Evolutionary conservation across 2,329 filamentous ascomycete genomes (phyloP), one percentile per base, ranked within the genome.

Genomic region (Monilinia fructigena): DNA sequence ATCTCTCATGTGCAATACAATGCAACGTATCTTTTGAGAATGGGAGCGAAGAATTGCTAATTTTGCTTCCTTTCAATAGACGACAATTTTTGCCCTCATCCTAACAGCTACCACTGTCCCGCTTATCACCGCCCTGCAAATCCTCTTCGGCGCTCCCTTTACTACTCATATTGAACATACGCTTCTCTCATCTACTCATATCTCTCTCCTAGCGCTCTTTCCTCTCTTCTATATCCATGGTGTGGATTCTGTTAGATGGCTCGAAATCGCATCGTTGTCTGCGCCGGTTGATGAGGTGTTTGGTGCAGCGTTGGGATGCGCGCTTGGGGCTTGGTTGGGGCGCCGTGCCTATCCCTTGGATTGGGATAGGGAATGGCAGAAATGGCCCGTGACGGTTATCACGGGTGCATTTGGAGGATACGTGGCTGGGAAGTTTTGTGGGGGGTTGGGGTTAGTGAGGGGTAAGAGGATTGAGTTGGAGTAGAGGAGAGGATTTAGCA

Each of bases 341-440:
- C 4, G 95, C 95, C 10, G 87, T 98, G 63, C 95, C 96, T 0
- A 98, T 99, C 72, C 95, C 2, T 81, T 99, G 71, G 95, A 99
- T 77, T 98, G 94, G 94, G 95, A 99, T 77, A 88, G 95, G n/a
- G 93, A 96, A 73, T 99, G 95, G 95, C 95, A 99, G 85, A 91
- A 89, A 77, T 99, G 94, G 91, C 95, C 95, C 0, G 89, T 98
- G 58, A 99, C 95, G 0, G 90, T 99, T 67, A 79, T 98, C 5
- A 87, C 86, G 2, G 95, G 95, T 3, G 83, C 90, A 23, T 98
- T 96, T 78, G 79, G 86, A 7, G 95, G 95, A 1, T 93, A 91
- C 77, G 82, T 86, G 1, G 71, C 91, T 16, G 93, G 93, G 1
- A 89, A 90, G 75, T 74, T 86, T 86, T 65, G 70, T 87, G 23